These are phyloP conservation scores for maize (Zea mays) DNA, from an alignment of 176 grass and related monocot genomes.

Conservation along the genomic window DNA sequence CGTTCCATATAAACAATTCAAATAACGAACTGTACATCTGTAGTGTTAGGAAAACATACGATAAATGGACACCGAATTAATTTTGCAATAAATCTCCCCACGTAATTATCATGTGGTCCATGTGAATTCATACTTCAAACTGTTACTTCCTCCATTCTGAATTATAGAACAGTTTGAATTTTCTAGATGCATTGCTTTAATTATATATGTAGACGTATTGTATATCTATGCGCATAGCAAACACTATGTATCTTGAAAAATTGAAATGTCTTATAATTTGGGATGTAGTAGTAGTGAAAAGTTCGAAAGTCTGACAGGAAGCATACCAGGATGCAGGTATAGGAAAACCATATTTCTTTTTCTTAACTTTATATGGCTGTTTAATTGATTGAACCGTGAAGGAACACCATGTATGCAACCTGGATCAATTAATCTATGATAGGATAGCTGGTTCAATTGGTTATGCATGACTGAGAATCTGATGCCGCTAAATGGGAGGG, in stretches of 20 bases:
- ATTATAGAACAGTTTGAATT: no score
- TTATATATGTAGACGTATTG: no score
- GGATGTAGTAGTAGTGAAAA: neutral
- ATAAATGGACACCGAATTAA: neutral
- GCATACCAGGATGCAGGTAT: neutral
- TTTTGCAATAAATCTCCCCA: neutral
- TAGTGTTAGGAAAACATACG: neutral
- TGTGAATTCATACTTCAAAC: neutral
- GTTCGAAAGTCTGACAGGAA: no score
- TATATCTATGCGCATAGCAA: no score
- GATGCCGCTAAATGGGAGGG: neutral
- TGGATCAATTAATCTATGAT: slow-evolving; percentile 5
- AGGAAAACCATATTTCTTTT: neutral
- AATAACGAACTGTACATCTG: neutral
- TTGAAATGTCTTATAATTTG: no score
- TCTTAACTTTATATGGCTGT: neutral
- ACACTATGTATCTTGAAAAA: no score
- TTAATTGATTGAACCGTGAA: slow-evolving; percentile 20
- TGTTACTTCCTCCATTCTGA: neutral
- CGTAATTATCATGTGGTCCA: neutral
- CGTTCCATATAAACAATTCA: neutral
- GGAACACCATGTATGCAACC: neutral
- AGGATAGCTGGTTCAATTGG: neutral
- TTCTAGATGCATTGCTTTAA: no score
- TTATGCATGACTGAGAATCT: neutral